Evolutionary conservation across 2,329 filamentous ascomycete genomes (phyloP), one percentile per base, ranked within the genome.

Genomic region (Emydomyces testavorans): DNA sequence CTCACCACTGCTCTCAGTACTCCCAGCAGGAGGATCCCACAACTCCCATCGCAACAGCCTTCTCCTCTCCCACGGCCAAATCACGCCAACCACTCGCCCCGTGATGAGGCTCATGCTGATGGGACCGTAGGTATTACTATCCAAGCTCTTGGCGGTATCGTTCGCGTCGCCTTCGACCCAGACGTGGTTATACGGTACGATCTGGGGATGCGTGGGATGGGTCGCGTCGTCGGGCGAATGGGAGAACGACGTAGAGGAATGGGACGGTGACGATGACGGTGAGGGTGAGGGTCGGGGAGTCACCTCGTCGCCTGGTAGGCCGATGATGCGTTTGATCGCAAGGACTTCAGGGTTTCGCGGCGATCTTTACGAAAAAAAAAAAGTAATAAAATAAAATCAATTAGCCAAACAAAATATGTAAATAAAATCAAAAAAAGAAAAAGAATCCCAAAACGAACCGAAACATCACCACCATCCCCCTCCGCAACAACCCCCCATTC

Each of bases 111-210:
- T 78, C 54, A 78, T 78, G 20, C 84, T 83, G 40, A 93, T 79
- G 4, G 92, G 87, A 1, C 92, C 92, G 64, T 93, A 95, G 10
- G 79, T 79, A 66, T 94, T 94, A 65, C 88, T 94, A 68, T 98
- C 92, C 51, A 81, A 64, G 48, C 79, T 86, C 57, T 77, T 77
- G 43, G 76, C 74, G 57, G 78, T 76, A 58, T 77, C 76, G 23
- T 58, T 59, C 10, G 83, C 87, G 62, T 98, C 92, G 1, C 92
- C 92, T 63, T 96, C 90, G 1, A 98, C 79, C 92, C 92, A 98
- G 23, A 96, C 75, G 69, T 96, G 89, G 15, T 87, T 87, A 53
- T 75, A 75, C 4, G 89, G 90, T 18, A 98, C 77, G 53, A 75
- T 74, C 40, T 70, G 65, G 34, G 72, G 65, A 23, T 47, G 45